Base-by-base conservation (phyloP, 768 basidiomycete genomes). In the Fomitopsis serialis region DNA sequence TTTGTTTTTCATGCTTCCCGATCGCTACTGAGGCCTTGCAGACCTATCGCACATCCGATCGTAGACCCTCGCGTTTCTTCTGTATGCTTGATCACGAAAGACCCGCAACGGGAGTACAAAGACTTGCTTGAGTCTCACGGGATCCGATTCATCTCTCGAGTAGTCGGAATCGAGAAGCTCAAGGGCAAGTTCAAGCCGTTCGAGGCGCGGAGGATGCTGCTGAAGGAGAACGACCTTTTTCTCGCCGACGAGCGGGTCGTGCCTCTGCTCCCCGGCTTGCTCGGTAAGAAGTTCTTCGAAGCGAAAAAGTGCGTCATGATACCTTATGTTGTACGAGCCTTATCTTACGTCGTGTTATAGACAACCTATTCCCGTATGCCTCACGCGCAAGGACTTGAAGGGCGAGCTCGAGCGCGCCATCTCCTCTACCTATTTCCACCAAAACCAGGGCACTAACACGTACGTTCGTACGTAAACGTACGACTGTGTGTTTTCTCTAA, bases 101-200 rank as follows among this genome's bases (percentile, higher is more conserved):
- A 96, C 67, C 96, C 96, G 1, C 96, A 98, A 62, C 77, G 96
- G 43, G 79, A 92, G 66, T 99, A 98, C 78, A 99, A 99, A 69
- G 92, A 96, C 66, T 84, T 97, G 11, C 75, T 99, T 8, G 85
- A 84, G 45, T 70, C 72, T 46, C 75, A 89, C 43, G 78, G 82
- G 47, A 84, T 99, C 75, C 88, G 87, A 61, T 99, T 98, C 60
- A 87, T 99, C 65, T 85, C 82, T 24, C 78, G 94, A 34, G 93
- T 98, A 35, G 91, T 98, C 45, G 96, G 93, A 17, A 71, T 98
- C 43, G 78, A 78, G 56, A 98, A 99, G 68, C 79, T 99, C 54
- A 92, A 90, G 73, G 96, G 96, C 22, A 98, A 98, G 71, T 93
- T 89, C 75, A 86, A 84, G 68, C 78, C 84, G 10, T 92, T 79